phyloP scores from a whole-genome alignment of 768 basidiomycete species.

The Leucogyrophana mollusca region DNA sequence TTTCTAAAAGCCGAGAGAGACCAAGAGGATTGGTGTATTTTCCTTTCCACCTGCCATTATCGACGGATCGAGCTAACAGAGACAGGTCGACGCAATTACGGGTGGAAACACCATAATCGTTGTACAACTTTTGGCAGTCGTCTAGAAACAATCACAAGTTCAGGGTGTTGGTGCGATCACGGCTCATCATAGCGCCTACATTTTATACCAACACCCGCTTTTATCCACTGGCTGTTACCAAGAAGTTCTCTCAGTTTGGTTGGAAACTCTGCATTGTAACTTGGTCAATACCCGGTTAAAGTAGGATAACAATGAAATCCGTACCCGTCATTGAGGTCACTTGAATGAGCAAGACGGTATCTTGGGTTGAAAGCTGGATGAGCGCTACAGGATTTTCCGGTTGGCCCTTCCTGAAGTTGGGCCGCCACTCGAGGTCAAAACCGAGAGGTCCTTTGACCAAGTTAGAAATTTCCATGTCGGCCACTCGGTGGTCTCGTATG shows the following conservation, averaged over 20 bases:
- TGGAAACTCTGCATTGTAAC: conserved; percentile 49
- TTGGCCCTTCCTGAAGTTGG: conserved; percentile 50
- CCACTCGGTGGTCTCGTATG: conserved; percentile 30
- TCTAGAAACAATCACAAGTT: conserved; percentile 35
- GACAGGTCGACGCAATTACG: conserved; percentile 67
- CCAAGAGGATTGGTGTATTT: conserved; percentile 60
- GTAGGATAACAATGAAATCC: conserved; percentile 1
- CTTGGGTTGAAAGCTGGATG: conserved; percentile 63
- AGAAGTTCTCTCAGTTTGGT: conserved; percentile 50
- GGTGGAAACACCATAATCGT: conserved; percentile 38
- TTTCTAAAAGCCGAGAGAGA: conserved; percentile 61
- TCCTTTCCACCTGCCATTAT: conserved; percentile 73
- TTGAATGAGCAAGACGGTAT: conserved; percentile 63
- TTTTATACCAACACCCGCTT: conserved; percentile 76
- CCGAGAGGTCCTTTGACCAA: conserved; percentile 42
- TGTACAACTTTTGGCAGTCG: conserved; percentile 66
- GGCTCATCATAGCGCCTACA: conserved; percentile 36
- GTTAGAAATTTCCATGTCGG: conserved; percentile 16
- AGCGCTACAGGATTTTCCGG: conserved; percentile 69
- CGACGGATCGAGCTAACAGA: conserved; percentile 66
- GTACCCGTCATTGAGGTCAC: conserved; percentile 55
- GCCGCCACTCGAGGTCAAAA: conserved; percentile 83
- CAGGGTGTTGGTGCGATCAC: background rate
- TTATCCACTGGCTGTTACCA: conserved; percentile 50
- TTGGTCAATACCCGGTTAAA: background rate